Percentiles rank a stretch among this genome's conserved stretches.
phyloP scores from a whole-genome alignment of 2,329 filamentous ascomycete genomes.

The Gaeumannomyces sp. region DNA sequence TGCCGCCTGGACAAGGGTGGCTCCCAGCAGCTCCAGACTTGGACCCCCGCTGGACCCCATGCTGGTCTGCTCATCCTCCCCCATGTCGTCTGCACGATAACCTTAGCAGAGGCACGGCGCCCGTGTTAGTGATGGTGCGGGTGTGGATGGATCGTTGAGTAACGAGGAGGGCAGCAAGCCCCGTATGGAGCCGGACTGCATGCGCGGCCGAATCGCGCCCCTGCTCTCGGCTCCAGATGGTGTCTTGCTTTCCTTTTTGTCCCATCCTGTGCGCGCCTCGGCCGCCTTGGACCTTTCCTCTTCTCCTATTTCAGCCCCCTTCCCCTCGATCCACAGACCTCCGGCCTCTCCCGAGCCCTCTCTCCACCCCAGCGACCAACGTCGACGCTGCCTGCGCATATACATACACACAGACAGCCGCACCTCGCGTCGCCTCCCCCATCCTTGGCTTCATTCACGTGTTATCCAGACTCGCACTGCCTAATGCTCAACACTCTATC shows the following conservation, averaged over 20 bases:
- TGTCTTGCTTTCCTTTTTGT: constrained; percentile 4
- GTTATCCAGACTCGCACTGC: neutral
- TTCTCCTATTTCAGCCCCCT: neutral
- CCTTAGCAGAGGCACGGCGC: neutral
- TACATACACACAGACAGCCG: neutral
- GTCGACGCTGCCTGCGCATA: neutral
- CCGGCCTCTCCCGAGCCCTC: neutral
- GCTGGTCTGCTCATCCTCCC: neutral
- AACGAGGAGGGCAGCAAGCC: constrained; percentile 1
- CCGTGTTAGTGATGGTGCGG: neutral
- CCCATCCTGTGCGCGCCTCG: neutral
- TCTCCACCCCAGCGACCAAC: neutral
- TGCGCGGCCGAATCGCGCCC: constrained; percentile 5
- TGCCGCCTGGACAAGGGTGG: constrained; percentile 2
- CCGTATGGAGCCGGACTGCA: neutral
- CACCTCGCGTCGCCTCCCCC: neutral
- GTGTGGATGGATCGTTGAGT: neutral
- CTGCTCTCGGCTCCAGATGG: neutral
- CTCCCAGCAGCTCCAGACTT: neutral
- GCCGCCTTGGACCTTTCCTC: neutral
- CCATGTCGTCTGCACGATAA: neutral
- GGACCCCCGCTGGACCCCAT: neutral
- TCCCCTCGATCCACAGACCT: neutral
- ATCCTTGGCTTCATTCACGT: neutral
- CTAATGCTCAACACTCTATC: neutral